Conservation (phyloP, 768 basidiomycete species). For the Boletus vinaceobasis region DNA sequence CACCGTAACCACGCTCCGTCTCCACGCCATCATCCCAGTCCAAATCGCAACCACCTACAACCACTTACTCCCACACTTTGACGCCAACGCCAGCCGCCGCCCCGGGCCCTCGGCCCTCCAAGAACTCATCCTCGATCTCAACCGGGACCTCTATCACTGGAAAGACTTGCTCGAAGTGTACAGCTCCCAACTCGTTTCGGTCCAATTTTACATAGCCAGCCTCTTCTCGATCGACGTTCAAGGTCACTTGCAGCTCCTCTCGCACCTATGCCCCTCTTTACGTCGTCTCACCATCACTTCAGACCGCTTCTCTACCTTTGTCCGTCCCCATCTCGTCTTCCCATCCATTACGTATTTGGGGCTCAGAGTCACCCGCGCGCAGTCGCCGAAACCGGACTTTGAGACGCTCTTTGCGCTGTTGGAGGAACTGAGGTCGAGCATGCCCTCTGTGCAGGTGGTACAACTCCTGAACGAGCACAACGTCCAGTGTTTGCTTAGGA, state of each 20-base stretch:
- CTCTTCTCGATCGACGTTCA: background rate
- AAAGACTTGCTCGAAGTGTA: constrained; percentile 11
- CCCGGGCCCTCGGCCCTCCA: constrained; percentile 7
- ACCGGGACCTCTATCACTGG: constrained; percentile 1
- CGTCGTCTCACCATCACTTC: constrained; percentile 19
- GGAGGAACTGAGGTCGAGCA: constrained; percentile 1
- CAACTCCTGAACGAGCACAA: constrained; percentile 18
- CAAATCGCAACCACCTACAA: background rate
- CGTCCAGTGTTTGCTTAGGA: constrained; percentile 15
- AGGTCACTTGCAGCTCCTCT: constrained; percentile 5
- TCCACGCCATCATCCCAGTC: background rate
- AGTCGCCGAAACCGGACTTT: constrained; percentile 2
- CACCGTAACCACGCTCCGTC: constrained; percentile 15
- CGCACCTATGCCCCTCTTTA: constrained; percentile 14
- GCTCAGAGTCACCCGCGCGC: constrained; percentile 3
- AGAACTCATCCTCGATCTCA: constrained; percentile 17
- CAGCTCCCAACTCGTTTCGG: constrained; percentile 15
- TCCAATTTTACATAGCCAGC: constrained; percentile 6
- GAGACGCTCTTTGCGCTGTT: constrained; percentile 12
- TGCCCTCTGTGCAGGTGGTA: constrained; percentile 20
- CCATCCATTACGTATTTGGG: constrained; percentile 19
- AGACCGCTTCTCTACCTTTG: background rate
- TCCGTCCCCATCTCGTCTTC: background rate
- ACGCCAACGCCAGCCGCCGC: background rate
- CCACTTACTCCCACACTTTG: background rate